phyloP scores from a whole-genome alignment of 23 red algal species.

The Cyanidiococcus yangmingshanensis region DNA sequence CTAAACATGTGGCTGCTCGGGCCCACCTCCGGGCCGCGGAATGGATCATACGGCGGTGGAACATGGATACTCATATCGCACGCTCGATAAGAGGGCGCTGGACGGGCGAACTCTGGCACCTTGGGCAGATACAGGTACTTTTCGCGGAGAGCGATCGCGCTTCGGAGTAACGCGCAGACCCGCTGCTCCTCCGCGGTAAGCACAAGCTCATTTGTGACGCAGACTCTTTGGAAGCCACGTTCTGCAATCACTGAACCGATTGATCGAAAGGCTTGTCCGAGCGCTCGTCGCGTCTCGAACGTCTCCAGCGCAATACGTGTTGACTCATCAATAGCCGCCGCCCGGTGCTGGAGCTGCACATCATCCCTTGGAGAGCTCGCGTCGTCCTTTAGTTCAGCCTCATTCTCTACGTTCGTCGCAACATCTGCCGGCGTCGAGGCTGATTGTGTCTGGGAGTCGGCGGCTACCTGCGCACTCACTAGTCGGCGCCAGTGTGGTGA shows the following conservation, averaged over 20 bases:
- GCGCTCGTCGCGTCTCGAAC: background rate
- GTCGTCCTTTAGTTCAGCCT: too few relatives aligned
- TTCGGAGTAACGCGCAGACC: constrained; percentile 21
- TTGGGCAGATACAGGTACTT: constrained; percentile 41
- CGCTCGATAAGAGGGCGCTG: constrained; percentile 2
- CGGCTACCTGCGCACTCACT: background rate
- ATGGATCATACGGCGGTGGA: constrained; percentile 73
- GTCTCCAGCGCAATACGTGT: background rate
- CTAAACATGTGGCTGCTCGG: constrained; percentile 31
- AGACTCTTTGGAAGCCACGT: background rate
- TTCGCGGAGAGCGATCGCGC: constrained; percentile 46
- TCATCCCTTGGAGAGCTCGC: too few relatives aligned
- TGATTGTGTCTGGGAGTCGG: too few relatives aligned
- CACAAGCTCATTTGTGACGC: background rate
- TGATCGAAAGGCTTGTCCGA: background rate
- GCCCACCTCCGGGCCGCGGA: constrained; percentile 20
- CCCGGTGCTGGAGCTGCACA: background rate
- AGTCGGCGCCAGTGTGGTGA: background rate
- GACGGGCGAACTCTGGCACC: constrained; percentile 41
- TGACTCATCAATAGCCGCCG: background rate
- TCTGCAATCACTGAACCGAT: background rate
- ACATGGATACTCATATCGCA: constrained; percentile 34
- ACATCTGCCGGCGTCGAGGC: too few relatives aligned
- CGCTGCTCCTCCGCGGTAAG: background rate
- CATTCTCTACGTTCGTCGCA: too few relatives aligned